Base-by-base conservation (phyloP, 176 grass and related monocot genomes). In the Oropetium thomaeum region DNA sequence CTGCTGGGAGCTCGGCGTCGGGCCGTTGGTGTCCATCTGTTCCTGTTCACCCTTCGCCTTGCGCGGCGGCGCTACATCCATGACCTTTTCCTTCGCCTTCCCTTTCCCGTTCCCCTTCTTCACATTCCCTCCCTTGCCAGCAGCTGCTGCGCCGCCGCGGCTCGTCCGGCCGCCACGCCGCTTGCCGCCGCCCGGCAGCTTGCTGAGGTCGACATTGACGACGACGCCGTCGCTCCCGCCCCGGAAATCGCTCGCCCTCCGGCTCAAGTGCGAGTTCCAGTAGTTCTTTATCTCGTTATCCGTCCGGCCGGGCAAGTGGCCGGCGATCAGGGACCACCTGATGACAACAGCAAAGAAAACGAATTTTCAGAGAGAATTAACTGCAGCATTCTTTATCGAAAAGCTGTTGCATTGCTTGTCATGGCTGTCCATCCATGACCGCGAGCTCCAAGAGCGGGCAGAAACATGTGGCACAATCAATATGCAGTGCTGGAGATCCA, bases 301-400 rank as follows among this genome's bases (percentile, higher is more conserved):
- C 22, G 86, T 89, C 23, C 88, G 80, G 20, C 83, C 80, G 4
- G 88, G 88, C 22, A 90, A 33, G 54, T 90, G 88, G 0, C 88
- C 84, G 11, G 88, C 88, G 52, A 90, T 90, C 5, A 90, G 79
- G 45, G 88, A 90, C 88, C 88, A 90, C 41, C 88, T 90, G 84
- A 32, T 80, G 84, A 32, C 27, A 45, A n/a, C 0, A 29, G 13
- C 20, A 7, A 17, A 16, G 15, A 13, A 55, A 44, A 74, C 8
- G 7, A 42, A 13, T n/a, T 38, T 35, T 2, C 60, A 37, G 16
- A 38, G 29, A 32, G 3, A 23, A 76, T 43, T n/a, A 4, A 69
- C 29, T 17, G 51, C 64, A 20, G 5, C 29, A 51, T 19, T 31
- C 5, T 15, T n/a, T 44, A 34, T 13, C 14, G 2, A 52, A 55